Conservation (phyloP, 108 stramenopile species). For the Schizochytrium sp. region DNA sequence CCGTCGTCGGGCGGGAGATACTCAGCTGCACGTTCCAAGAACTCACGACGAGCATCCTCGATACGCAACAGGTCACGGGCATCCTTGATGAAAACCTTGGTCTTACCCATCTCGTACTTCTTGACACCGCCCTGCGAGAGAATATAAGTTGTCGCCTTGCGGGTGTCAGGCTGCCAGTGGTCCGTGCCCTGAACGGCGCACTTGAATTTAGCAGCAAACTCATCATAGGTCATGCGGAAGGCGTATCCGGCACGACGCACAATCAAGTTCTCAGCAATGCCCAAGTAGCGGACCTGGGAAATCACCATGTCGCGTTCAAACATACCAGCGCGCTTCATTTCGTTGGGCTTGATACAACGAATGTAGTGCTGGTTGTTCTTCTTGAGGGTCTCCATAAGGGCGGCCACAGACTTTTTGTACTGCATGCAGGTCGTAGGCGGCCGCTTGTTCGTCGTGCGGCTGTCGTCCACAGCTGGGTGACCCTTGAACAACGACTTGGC, state of each 20-base stretch:
- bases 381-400: constrained; percentile 84
- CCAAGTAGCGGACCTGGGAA: constrained; percentile 90
- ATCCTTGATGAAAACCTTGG: constrained; percentile 61
- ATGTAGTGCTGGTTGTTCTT: constrained; percentile 64
- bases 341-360: constrained; percentile 73
- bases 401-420: constrained; percentile 86
- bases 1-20: constrained; percentile 49
- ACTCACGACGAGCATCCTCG: constrained; percentile 1
- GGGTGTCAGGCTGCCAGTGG: constrained; percentile 9
- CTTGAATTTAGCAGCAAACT: constrained; percentile 79
- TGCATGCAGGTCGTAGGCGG: constrained; percentile 42
- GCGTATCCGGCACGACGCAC: constrained; percentile 91
- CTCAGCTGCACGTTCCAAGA: constrained; percentile 6
- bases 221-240: constrained; percentile 83
- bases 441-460: constrained; percentile 47
- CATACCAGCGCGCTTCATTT: constrained; percentile 75
- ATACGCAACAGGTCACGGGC: constrained; percentile 34
- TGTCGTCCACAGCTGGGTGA: neutral
- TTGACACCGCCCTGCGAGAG: neutral
- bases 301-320: constrained; percentile 82
- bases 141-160: neutral
- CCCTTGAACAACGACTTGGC: neutral
- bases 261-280: constrained; percentile 86
- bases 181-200: constrained; percentile 60
- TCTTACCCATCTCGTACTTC: constrained; percentile 2